Conservation (phyloP, 129 eudicot species). For the Mikania micrantha region DNA sequence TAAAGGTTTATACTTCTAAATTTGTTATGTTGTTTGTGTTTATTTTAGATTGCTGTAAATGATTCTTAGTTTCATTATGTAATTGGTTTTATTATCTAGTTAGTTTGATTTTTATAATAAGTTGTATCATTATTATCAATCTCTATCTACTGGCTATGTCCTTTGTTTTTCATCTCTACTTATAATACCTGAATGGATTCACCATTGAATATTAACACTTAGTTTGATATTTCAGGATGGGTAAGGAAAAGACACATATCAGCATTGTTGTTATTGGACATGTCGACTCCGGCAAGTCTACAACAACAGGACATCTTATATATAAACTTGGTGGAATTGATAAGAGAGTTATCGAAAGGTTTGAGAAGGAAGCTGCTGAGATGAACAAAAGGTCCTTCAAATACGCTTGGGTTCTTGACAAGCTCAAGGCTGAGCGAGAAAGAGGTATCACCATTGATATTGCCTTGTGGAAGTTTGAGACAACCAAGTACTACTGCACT, state of each 20-base stretch:
- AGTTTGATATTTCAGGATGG: slow-evolving; percentile 15
- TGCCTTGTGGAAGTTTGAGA: slow-evolving; percentile 55
- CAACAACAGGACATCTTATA: slow-evolving; percentile 52
- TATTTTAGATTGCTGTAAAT: too few species aligned
- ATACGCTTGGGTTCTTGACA: slow-evolving; percentile 58
- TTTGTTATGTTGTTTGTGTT: not conserved
- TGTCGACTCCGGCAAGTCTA: slow-evolving; percentile 59
- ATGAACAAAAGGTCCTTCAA: slow-evolving; percentile 20
- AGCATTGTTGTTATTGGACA: slow-evolving; percentile 42
- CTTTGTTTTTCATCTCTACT: not conserved
- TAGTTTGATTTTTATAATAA: not conserved
- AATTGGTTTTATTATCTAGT: not conserved
- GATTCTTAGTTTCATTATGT: too few species aligned
- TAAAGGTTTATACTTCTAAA: not conserved
- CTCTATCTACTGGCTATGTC: not conserved
- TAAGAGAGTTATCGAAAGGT: slow-evolving; percentile 31
- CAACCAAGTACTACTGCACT: slow-evolving; percentile 61
- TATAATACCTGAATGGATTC: not conserved
- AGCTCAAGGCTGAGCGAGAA: slow-evolving; percentile 60
- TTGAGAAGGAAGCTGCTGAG: slow-evolving; percentile 25
- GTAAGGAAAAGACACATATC: slow-evolving; percentile 36
- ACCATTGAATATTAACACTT: not conserved
- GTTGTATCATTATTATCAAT: too few species aligned
- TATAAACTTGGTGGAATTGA: slow-evolving; percentile 1
- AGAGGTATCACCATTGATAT: slow-evolving; percentile 60